Percentiles rank a stretch among this genome's conserved stretches.
phyloP scores from a whole-genome alignment of 2,329 filamentous ascomycete species.

The Pestalotiopsis sp. region DNA sequence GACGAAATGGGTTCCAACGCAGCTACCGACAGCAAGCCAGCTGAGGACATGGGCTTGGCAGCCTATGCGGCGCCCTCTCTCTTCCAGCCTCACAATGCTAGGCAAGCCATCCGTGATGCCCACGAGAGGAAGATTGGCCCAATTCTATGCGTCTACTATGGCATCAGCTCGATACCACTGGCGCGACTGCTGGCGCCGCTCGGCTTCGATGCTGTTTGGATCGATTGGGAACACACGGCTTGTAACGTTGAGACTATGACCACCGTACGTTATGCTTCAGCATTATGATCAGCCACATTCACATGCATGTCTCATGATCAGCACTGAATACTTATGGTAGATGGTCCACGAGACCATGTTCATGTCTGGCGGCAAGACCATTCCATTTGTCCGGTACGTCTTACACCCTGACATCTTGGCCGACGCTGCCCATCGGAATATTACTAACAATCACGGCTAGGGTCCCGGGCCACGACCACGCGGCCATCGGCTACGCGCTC shows the following conservation, averaged over 20 bases:
- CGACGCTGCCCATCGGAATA: neutral
- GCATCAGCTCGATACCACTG: constrained; percentile 40
- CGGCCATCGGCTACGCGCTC: constrained; percentile 47
- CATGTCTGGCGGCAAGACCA: constrained; percentile 46
- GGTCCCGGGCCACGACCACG: constrained; percentile 49
- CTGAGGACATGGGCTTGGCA: constrained; percentile 35
- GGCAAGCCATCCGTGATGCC: constrained; percentile 48
- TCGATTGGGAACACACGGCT: constrained; percentile 51
- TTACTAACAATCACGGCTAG: constrained; percentile 17
- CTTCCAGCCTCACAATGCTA: constrained; percentile 46
- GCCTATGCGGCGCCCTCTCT: constrained; percentile 46
- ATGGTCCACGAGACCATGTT: constrained; percentile 51
- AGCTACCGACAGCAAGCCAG: neutral
- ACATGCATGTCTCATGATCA: neutral
- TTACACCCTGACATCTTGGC: neutral
- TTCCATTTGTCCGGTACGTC: constrained; percentile 44
- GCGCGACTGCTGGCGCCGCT: constrained; percentile 44
- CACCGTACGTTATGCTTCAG: constrained; percentile 9
- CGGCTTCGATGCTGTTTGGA: constrained; percentile 45
- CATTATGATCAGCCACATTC: neutral
- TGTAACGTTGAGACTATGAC: constrained; percentile 51
- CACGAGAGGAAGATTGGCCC: constrained; percentile 47
- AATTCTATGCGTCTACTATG: constrained; percentile 44
- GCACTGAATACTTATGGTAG: constrained; percentile 18
- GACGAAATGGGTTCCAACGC: neutral